Percentiles rank a stretch among this genome's conserved stretches.
Conservation (phyloP, 208 protist genomes). For the Trypanosoma congolense region DNA sequence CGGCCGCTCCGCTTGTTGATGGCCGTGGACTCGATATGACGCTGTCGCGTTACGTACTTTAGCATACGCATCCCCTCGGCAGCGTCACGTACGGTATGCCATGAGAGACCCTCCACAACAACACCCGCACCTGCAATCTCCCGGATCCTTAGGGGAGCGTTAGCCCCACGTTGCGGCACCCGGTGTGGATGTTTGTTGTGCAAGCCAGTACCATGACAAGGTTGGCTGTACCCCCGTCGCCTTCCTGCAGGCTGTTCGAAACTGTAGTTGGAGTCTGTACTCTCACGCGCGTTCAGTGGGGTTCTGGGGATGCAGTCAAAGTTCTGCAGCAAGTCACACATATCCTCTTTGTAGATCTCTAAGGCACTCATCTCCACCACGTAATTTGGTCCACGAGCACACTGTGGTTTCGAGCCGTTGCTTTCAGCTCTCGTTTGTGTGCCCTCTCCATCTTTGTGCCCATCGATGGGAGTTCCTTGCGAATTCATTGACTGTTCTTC, state of each 20-base stretch:
- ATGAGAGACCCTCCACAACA: conserved; percentile 46
- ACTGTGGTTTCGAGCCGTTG: background rate
- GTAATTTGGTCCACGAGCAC: conserved; percentile 7
- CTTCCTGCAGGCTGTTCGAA: no score
- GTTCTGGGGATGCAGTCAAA: background rate
- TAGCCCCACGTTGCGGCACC: no score
- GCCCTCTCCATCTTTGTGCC: background rate
- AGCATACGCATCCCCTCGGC: conserved; percentile 39
- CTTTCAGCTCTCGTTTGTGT: background rate
- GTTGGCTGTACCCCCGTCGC: no score
- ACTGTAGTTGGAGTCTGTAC: no score
- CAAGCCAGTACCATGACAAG: no score
- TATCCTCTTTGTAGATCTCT: conserved; percentile 78
- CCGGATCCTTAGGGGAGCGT: conserved; percentile 1
- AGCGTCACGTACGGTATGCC: conserved; percentile 29
- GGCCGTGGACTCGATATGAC: conserved; percentile 56
- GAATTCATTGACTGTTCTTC: no score
- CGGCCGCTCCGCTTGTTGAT: conserved; percentile 85
- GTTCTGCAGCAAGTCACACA: conserved; percentile 56
- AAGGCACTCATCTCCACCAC: conserved; percentile 46
- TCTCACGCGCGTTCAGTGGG: no score
- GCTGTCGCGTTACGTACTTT: conserved; percentile 25
- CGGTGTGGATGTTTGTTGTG: no score
- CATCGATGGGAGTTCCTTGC: no score
- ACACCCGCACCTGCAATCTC: conserved; percentile 13